Base-by-base conservation (phyloP, 2,329 filamentous ascomycete species). In the Ilyonectria destructans region DNA sequence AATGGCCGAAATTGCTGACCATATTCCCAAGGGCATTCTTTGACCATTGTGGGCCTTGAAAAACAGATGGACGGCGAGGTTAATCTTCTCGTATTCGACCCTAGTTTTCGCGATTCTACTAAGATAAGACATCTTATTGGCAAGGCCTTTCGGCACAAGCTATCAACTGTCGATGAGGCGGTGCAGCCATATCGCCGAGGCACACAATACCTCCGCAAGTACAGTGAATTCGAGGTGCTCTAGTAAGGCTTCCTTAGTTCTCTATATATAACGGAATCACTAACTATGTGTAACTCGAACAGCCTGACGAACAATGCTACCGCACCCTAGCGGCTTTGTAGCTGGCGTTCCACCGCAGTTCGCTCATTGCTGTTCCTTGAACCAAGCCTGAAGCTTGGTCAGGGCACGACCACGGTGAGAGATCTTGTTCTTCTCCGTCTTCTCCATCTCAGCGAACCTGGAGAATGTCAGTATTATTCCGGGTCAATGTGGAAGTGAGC, bases 371-470 rank as follows among this genome's bases (percentile, higher is more conserved):
- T 82, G 78, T 57, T 82, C 85, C 65, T 88, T 87, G 74, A 97
- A 87, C 94, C 96, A 98, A 40, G 86, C 86, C 78, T 94, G 93
- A 71, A 99, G 86, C 83, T 97, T 97, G 71, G 90, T 88, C 60
- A 99, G 84, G n/a, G 96, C 96, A 77, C 92, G 93, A 72, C 89
- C 92, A 49, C 96, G 92, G 83, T 99, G 96, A 29, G 95, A 98
- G 77, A 99, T 94, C 78, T 91, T 90, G 84, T 98, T 99, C 90
- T 97, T 97, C 79, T 91, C 89, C 10, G 80, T 83, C 81, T 93
- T 95, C 58, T 94, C 92, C 96, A 99, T 99, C 84, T 99, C 96
- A 31, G 96, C 96, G 80, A 97, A 92, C 2, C 90, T 92, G 51
- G 2, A 8, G 51, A 31, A 9, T 17, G 65, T 76, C 37, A 77